Conservation (phyloP, 495 filamentous ascomycete species). For the Lasiosphaeria hispida region DNA sequence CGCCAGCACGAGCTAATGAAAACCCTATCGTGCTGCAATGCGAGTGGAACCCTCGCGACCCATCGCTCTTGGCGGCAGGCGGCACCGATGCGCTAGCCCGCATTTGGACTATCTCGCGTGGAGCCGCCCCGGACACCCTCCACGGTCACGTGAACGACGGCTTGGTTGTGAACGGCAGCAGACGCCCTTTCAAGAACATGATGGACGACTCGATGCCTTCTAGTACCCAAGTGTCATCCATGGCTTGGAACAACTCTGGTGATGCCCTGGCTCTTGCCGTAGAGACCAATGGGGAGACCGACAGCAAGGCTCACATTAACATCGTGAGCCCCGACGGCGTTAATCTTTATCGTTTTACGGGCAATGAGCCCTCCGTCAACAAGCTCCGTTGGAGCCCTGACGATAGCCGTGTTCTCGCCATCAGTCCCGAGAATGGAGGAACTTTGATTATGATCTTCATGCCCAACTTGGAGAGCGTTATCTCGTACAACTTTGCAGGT, state of each 20-base stretch:
- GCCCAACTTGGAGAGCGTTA: conserved; percentile 35
- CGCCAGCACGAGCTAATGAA: conserved; percentile 38
- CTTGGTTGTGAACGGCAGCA: background rate
- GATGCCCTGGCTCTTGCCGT: conserved; percentile 67
- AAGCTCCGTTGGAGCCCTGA: conserved; percentile 61
- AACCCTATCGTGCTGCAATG: conserved; percentile 62
- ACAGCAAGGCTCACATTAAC: conserved; percentile 59
- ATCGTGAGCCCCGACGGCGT: conserved; percentile 65
- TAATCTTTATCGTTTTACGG: conserved; percentile 42
- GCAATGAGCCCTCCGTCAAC: conserved; percentile 51
- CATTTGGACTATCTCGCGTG: conserved; percentile 68
- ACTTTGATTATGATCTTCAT: conserved; percentile 52
- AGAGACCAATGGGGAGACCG: conserved; percentile 44
- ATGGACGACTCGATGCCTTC: conserved; percentile 46
- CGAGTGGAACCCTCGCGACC: conserved; percentile 75
- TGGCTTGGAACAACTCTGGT: conserved; percentile 72
- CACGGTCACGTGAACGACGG: conserved; percentile 43
- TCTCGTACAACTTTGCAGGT: conserved; percentile 40
- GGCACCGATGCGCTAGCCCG: conserved; percentile 75
- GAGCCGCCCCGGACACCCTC: conserved; percentile 43
- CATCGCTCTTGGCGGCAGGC: conserved; percentile 69
- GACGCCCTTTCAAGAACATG: conserved; percentile 37
- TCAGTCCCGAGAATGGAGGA: conserved; percentile 52
- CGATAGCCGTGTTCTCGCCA: conserved; percentile 51
- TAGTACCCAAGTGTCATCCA: conserved; percentile 53